Base-by-base conservation (phyloP, 495 filamentous ascomycete species). In the Aspergillus steynii region DNA sequence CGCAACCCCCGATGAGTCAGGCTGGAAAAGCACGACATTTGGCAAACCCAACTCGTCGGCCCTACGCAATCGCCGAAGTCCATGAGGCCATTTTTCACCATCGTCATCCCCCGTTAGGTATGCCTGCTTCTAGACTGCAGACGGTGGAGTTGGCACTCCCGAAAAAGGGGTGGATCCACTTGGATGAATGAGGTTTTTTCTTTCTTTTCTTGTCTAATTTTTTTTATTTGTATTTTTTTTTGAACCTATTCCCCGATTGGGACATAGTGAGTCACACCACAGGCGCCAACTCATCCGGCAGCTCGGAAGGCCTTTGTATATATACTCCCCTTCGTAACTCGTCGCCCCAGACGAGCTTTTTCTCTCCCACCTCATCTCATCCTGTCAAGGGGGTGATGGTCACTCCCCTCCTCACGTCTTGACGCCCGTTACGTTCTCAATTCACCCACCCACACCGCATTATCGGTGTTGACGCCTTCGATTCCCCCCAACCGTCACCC, bases 321-420 rank as follows among this genome's bases (percentile, higher is more conserved):
- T 32, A 32, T 27, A 10, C 60, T 31, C 42, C 32, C 27, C 34
- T 37, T 27, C 28, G 28, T 53, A 50, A 51, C 28, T 53, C 42
- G 34, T 29, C 1, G 1, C 46, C 31, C 50, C 42, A 10, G 31
- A 42, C 50, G 42, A 70, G 59, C 53, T 46, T 37, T n/a, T 63
- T 61, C 49, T 31, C 65, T 66, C 54, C 57, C 65, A 72, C 73
- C 70, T 74, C 70, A 77, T 77, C 76, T 79, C 74, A 65, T 74
- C 76, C 74, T 78, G 64, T 63, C 53, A 61, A 68, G 66, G 74
- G 71, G 77, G 69, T 79, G 77, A 77, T 73, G 77, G 77, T 79
- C 77, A 69, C 69, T 75, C 73, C 71, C 56, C 67, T 76, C 70
- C 51, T 61, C 66, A 51, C 55, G 52, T 53, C 55, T 45, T 63